Conservation (phyloP, 148 eudicot genomes). For the Silene uniflora region DNA sequence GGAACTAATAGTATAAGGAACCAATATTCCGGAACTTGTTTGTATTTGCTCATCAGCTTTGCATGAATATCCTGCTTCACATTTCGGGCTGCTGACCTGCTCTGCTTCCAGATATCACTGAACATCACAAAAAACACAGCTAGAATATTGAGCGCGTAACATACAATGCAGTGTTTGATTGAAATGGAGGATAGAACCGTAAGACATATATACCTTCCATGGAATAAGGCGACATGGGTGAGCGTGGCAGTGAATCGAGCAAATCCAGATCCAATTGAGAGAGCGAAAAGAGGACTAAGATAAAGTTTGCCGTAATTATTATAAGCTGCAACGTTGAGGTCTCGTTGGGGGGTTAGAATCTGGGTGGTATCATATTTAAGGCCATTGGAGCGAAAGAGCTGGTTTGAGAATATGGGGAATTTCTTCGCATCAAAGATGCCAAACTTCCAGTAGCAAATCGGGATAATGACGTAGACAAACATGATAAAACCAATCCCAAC, state of each 20-base stretch:
- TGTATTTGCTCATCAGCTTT: constrained; percentile 80
- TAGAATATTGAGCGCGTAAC: background rate
- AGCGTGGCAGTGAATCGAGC: constrained; percentile 88
- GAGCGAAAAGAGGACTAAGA: constrained; percentile 93
- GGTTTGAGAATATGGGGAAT: constrained; percentile 86
- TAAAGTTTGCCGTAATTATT: constrained; percentile 80
- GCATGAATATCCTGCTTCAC: constrained; percentile 72
- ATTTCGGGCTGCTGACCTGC: constrained; percentile 69
- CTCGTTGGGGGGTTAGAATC: constrained; percentile 80
- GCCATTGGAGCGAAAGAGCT: constrained; percentile 71
- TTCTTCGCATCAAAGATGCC: constrained; percentile 78
- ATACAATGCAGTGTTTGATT: too few relatives aligned
- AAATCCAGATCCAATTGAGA: constrained; percentile 95
- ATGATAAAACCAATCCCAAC: constrained; percentile 82
- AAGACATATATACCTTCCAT: constrained; percentile 99
- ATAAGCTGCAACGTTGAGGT: constrained; percentile 78
- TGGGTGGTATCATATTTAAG: constrained; percentile 75
- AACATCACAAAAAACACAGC: background rate
- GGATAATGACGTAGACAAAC: constrained; percentile 85
- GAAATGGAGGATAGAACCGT: too few relatives aligned
- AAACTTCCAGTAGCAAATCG: constrained; percentile 92
- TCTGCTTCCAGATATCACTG: constrained; percentile 95
- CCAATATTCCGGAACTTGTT: constrained; percentile 96
- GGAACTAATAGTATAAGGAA: constrained; percentile 52
- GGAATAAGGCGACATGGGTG: constrained; percentile 84